phyloP scores from a whole-genome alignment of 108 stramenopile species.

The Nitzschia sp. region DNA sequence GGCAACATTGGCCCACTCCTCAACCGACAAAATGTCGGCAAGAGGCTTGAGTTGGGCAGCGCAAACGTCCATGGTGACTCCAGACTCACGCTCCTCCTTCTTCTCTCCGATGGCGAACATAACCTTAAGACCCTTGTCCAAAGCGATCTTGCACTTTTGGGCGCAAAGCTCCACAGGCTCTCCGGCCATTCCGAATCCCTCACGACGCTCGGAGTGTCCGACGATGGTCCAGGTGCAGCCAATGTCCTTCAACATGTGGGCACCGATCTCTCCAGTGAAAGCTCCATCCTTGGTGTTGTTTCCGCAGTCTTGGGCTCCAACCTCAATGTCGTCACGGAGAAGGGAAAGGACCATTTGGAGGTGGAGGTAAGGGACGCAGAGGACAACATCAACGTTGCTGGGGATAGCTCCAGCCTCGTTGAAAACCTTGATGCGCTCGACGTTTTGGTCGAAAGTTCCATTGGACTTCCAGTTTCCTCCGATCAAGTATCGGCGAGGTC shows the following conservation, averaged over 20 bases:
- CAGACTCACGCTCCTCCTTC: conserved; percentile 95
- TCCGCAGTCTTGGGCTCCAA: conserved; percentile 85
- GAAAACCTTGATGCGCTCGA: conserved; percentile 76
- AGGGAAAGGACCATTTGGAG: conserved; percentile 54
- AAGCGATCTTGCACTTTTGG: conserved; percentile 92
- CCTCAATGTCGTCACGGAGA: conserved; percentile 77
- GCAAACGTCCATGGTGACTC: conserved; percentile 89
- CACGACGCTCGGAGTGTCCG: conserved; percentile 97
- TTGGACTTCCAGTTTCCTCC: conserved; percentile 97
- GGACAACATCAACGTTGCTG: conserved; percentile 78
- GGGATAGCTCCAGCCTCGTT: conserved; percentile 86
- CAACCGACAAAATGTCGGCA: conserved; percentile 60
- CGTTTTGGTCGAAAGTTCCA: conserved; percentile 70
- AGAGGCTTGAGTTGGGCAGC: conserved; percentile 83
- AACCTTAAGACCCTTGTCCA: conserved; percentile 94
- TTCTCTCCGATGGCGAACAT: conserved; percentile 98
- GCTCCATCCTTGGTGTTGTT: conserved; percentile 79
- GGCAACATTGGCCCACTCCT: conserved; percentile 90
- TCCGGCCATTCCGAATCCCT: conserved; percentile 89
- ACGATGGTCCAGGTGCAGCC: conserved; percentile 97
- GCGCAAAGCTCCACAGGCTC: conserved; percentile 92
- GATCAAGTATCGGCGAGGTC: conserved; percentile 78
- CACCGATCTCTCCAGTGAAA: conserved; percentile 95
- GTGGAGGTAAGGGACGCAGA: conserved; percentile 80
- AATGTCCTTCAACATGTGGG: conserved; percentile 85